A percentile compares a stretch with the other conserved stretches of the same genome.
These are phyloP conservation scores for Cercospora sesami DNA, from an alignment of 2,329 filamentous ascomycete genomes.

Conservation along the genomic window DNA sequence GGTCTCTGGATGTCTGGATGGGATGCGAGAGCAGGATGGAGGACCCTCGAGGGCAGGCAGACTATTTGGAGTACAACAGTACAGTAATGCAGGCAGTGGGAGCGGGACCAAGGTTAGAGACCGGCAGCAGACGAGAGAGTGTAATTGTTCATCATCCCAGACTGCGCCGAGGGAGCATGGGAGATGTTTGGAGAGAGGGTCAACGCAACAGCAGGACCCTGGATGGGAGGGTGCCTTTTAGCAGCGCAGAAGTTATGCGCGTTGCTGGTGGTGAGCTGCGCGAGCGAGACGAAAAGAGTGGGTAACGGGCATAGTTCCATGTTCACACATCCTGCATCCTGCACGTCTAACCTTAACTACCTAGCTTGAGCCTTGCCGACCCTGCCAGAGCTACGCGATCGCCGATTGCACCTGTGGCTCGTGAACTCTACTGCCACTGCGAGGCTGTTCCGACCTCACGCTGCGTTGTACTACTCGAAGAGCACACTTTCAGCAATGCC, in stretches of 20 bases:
- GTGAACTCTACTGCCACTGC: background rate
- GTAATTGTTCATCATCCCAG: slow-evolving; percentile 24
- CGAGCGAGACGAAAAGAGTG: background rate
- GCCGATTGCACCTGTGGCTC: slow-evolving; percentile 3
- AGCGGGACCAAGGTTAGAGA: slow-evolving; percentile 24
- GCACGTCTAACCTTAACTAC: slow-evolving; percentile 7
- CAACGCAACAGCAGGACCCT: slow-evolving; percentile 12
- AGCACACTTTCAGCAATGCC: background rate
- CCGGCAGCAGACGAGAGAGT: slow-evolving; percentile 22
- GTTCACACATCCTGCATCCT: slow-evolving; percentile 7
- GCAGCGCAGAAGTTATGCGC: background rate
- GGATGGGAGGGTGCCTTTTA: slow-evolving; percentile 10
- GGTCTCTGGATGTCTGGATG: slow-evolving; percentile 1
- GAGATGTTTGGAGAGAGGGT: slow-evolving; percentile 18
- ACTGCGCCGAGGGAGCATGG: slow-evolving; percentile 21
- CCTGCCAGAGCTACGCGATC: background rate
- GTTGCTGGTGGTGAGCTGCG: background rate
- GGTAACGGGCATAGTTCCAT: slow-evolving; percentile 4
- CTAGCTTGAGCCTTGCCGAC: slow-evolving; percentile 2
- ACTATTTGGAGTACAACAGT: slow-evolving; percentile 8
- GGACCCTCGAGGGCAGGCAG: slow-evolving; percentile 3
- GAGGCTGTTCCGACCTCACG: background rate
- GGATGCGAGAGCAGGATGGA: background rate
- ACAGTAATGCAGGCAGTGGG: slow-evolving; percentile 10
- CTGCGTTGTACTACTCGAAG: background rate